Conservation (phyloP, 495 filamentous ascomycete species). For the Terfezia claveryi region DNA sequence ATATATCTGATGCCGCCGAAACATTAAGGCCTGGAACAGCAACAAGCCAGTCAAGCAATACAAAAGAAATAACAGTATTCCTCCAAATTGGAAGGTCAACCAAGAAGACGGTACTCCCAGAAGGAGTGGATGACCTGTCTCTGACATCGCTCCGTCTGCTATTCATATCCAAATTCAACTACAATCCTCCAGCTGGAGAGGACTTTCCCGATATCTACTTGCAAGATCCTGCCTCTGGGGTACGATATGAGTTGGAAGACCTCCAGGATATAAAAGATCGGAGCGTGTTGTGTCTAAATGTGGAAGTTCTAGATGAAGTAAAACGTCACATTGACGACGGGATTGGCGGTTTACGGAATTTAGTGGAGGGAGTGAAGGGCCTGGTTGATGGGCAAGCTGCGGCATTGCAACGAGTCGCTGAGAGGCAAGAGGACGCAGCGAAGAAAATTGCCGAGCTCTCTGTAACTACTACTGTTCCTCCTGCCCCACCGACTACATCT, state of each 20-base stretch:
- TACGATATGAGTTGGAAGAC: slow-evolving; percentile 89
- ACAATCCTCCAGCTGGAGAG: slow-evolving; percentile 86
- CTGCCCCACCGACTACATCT: slow-evolving; percentile 17
- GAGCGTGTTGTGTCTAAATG: slow-evolving; percentile 77
- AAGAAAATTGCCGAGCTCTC: slow-evolving; percentile 76
- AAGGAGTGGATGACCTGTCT: slow-evolving; percentile 61
- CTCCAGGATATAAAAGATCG: slow-evolving; percentile 87
- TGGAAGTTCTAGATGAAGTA: slow-evolving; percentile 88
- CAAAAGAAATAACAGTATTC: slow-evolving; percentile 86
- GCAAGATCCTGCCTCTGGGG: slow-evolving; percentile 82
- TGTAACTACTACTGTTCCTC: slow-evolving; percentile 33
- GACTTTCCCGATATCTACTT: slow-evolving; percentile 96
- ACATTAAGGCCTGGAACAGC: slow-evolving; percentile 2
- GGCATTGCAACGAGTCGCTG: slow-evolving; percentile 67
- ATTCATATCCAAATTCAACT: slow-evolving; percentile 98
- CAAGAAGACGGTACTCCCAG: slow-evolving; percentile 79
- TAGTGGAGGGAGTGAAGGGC: slow-evolving; percentile 62
- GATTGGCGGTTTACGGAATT: slow-evolving; percentile 49
- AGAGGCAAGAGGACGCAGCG: slow-evolving; percentile 72
- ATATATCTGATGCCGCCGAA: slow-evolving; percentile 10
- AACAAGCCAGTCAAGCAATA: slow-evolving; percentile 11
- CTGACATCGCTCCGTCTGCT: slow-evolving; percentile 75
- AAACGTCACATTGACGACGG: slow-evolving; percentile 92
- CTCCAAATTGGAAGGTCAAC: slow-evolving; percentile 91
- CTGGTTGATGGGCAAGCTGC: slow-evolving; percentile 58